Base-by-base conservation (phyloP, 2,329 filamentous ascomycete genomes). In the Cladophialophora exuberans region DNA sequence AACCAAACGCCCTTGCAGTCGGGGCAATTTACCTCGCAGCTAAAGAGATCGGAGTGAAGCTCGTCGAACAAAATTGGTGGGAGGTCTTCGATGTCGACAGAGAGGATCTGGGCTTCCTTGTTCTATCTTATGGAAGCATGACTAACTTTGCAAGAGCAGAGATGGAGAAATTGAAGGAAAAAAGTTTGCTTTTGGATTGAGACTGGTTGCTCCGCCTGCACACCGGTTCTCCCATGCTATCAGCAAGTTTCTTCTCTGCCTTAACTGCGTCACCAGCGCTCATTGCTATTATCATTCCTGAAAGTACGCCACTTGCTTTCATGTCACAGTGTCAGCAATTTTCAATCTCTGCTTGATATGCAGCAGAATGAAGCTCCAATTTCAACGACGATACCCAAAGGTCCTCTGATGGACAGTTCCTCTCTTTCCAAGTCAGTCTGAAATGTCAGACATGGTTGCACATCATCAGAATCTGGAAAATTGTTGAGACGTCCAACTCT, bases 21-120 rank as follows among this genome's bases (percentile, higher is more conserved):
- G 89, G 92, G 1, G 90, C 92, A 1, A 88, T 97, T 26, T 99
- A 97, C 69, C 83, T 90, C n/a, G 89, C 93, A 0, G 88, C 90
- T 1, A 82, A 86, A 39, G 91, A 97, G 62, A 70, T 83, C 1
- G 85, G 82, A 0, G 83, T 88, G 10, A 91, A 89, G 70, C 80
- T 97, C 73, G 90, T 93, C 0, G 88, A 88, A 60, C 86, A 90
- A 60, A 62, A 63, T 30, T 99, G 94, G 94, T 99, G 94, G 94
- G 92, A 97, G 72, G 90, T 97, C 0, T 97, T 97, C 70, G 94
- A 99, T 71, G 89, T 94, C 6, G 92, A 97, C 66, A 81, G 94
- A 46, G 94, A 99, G 76, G 91, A 96, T 69, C 78, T 99, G 30
- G 94, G 94, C 0, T 97, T 97, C 64, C 73, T 97, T 54, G 91